A percentile compares a stretch with the other conserved stretches of the same genome.
phyloP scores from a whole-genome alignment of 164 flowering plant genomes.

The Sedum album region DNA sequence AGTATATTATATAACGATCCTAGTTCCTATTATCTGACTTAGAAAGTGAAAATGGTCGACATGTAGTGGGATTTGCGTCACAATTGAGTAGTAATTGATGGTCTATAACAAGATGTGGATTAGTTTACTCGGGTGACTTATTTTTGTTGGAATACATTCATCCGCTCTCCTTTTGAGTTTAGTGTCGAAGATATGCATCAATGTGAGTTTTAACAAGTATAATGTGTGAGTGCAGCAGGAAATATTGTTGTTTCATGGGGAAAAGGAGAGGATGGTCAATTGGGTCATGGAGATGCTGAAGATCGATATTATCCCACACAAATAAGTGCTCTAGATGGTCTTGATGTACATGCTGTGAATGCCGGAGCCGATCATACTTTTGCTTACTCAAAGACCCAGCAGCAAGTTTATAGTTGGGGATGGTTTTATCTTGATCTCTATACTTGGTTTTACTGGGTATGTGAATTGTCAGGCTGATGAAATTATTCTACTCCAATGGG shows the following conservation, averaged over 20 bases:
- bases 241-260: constrained; percentile 92
- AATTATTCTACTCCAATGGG: not conserved
- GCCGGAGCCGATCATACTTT: constrained; percentile 97
- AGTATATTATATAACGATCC: not conserved
- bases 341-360: constrained; percentile 56
- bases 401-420: constrained; percentile 95
- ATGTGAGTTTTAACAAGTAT: not conserved
- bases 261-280: constrained; percentile 96
- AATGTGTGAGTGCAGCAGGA: constrained; percentile 48
- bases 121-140: too few relatives aligned
- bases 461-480: not conserved
- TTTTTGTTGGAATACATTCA: too few relatives aligned
- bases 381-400: constrained; percentile 59
- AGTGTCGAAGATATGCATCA: not conserved
- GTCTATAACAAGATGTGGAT: not conserved
- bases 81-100: not conserved
- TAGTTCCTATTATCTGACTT: not conserved
- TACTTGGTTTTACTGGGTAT: not conserved
- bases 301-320: constrained; percentile 74
- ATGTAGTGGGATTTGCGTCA: not conserved
- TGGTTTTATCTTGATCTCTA: constrained; percentile 41
- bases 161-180: not conserved
- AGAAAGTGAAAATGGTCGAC: not conserved
- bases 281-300: constrained; percentile 98
- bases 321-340: constrained; percentile 74